Conservation (phyloP, 2,329 filamentous ascomycete species). For the Trichoderma lentiforme region DNA sequence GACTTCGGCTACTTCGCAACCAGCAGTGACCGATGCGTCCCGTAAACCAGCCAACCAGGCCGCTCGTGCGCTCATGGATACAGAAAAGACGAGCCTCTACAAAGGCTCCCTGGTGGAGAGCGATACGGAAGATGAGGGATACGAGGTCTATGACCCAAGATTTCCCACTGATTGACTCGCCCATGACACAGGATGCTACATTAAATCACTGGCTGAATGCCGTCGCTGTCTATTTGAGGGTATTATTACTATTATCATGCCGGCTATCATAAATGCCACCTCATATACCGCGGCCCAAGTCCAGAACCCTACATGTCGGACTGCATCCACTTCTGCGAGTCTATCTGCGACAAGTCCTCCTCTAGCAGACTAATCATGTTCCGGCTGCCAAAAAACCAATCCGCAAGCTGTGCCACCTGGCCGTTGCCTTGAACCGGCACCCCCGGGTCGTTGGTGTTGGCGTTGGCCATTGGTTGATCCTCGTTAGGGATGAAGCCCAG, state of each 20-base stretch:
- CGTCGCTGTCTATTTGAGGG: background rate
- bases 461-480: slow-evolving; percentile 28
- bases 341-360: slow-evolving; percentile 52
- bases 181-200: background rate
- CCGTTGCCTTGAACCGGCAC: slow-evolving; percentile 26
- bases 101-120: slow-evolving; percentile 45
- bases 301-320: slow-evolving; percentile 2
- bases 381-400: slow-evolving; percentile 64
- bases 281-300: background rate
- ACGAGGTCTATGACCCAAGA: slow-evolving; percentile 63
- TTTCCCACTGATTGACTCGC: slow-evolving; percentile 55
- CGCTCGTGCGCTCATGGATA: slow-evolving; percentile 30
- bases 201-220: background rate
- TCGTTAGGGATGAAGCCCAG: slow-evolving; percentile 55
- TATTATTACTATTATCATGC: background rate
- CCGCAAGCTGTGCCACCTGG: slow-evolving; percentile 50
- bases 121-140: slow-evolving; percentile 68
- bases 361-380: slow-evolving; percentile 65
- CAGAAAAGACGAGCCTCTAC: slow-evolving; percentile 30
- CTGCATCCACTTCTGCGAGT: slow-evolving; percentile 36
- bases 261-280: background rate
- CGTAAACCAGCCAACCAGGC: slow-evolving; percentile 20
- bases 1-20: background rate
- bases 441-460: slow-evolving; percentile 22
- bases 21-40: background rate